Evolutionary conservation across 1,139 yeast genomes (phyloP).

Genomic region (Candida sojae): DNA sequence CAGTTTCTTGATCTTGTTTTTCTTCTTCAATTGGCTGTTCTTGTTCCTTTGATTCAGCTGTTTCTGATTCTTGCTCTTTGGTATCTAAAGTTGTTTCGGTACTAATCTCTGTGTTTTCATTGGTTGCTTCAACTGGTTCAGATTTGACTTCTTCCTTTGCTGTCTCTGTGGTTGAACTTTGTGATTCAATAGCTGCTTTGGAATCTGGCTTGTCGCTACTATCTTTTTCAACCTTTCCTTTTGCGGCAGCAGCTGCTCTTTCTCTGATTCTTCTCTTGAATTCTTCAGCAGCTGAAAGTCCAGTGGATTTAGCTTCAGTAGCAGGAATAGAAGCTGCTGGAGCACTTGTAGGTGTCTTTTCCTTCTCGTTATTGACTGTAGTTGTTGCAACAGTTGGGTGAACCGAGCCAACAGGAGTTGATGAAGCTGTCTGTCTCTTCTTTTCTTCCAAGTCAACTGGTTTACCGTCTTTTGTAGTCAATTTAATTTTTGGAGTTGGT

Average conservation of each 20-base stretch:
- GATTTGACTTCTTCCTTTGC: background rate
- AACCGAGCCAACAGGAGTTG: constrained; percentile 21
- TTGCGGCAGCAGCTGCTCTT: constrained; percentile 14
- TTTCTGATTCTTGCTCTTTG: constrained; percentile 4
- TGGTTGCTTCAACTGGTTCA: background rate
- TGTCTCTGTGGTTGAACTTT: background rate
- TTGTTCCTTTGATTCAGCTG: constrained; percentile 1
- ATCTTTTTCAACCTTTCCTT: constrained; percentile 17
- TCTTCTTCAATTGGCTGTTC: constrained; percentile 1
- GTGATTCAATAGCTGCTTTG: background rate
- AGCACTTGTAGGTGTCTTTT: constrained; percentile 12
- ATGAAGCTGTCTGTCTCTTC: constrained; percentile 28
- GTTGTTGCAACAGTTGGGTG: constrained; percentile 19
- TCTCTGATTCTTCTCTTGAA: constrained; percentile 17
- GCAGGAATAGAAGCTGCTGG: constrained; percentile 14
- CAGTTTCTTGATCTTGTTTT: background rate
- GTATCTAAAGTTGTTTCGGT: constrained; percentile 11
- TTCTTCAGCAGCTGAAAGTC: constrained; percentile 19
- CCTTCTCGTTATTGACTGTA: constrained; percentile 10
- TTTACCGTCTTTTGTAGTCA: constrained; percentile 51
- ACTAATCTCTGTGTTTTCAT: constrained; percentile 4
- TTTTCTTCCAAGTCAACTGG: constrained; percentile 48
- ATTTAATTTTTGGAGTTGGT: constrained; percentile 29
- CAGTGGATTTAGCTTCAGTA: constrained; percentile 14
- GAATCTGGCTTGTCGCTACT: constrained; percentile 14